Conservation (phyloP, 331 rosid genomes). For the Rosa hybrid region DNA sequence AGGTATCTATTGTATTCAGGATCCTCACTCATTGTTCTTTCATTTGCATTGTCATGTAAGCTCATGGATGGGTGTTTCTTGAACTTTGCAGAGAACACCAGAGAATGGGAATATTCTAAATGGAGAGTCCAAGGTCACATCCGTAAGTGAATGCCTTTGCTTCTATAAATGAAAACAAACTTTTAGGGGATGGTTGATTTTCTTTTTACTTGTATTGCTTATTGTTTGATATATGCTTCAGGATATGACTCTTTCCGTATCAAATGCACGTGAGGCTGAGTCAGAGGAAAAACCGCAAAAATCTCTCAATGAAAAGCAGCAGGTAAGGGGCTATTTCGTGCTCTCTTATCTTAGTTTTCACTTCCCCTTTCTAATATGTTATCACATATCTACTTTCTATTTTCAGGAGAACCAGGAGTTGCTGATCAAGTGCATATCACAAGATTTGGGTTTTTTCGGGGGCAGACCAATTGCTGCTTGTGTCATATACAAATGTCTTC, state of each 20-base stretch:
- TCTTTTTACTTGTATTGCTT: slow-evolving; percentile 22
- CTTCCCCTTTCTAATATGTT: slow-evolving; percentile 15
- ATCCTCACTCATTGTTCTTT: slow-evolving; percentile 11
- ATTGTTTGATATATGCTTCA: slow-evolving; percentile 34
- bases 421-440: slow-evolving; percentile 77
- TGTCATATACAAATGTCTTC: slow-evolving; percentile 92
- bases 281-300: slow-evolving; percentile 97
- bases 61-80: slow-evolving; percentile 26
- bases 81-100: slow-evolving; percentile 75
- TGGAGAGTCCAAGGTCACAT: slow-evolving; percentile 64
- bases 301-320: slow-evolving; percentile 96
- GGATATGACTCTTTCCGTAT: slow-evolving; percentile 72
- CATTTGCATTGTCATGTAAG: slow-evolving; percentile 20
- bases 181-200: slow-evolving; percentile 7
- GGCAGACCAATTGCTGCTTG: slow-evolving; percentile 95
- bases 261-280: slow-evolving; percentile 89
- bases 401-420: slow-evolving; percentile 95
- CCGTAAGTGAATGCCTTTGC: slow-evolving; percentile 46
- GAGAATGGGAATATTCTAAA: slow-evolving; percentile 77
- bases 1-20: slow-evolving; percentile 49
- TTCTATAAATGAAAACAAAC: slow-evolving; percentile 5
- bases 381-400: slow-evolving; percentile 27
- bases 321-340: slow-evolving; percentile 50
- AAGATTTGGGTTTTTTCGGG: slow-evolving; percentile 91
- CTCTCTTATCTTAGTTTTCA: slow-evolving; percentile 13